Percentiles rank a stretch among this genome's conserved stretches.
Evolutionary conservation across 192 early-diverging fungal species (phyloP).

Genomic region (Coemansia sp.): DNA sequence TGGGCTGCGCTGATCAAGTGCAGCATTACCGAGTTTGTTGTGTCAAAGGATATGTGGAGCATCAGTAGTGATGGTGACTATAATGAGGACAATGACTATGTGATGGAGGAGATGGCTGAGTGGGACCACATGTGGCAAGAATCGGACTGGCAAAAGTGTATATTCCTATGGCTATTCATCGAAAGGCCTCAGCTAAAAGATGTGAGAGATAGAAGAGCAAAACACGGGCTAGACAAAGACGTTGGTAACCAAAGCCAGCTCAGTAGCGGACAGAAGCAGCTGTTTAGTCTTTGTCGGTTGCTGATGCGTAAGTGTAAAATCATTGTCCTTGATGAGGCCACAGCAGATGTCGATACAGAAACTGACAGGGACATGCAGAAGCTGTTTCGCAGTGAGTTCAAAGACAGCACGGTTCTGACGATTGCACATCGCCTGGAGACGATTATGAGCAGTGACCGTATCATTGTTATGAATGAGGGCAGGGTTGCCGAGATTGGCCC

Average conservation of each 20-base stretch:
- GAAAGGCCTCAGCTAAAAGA: not conserved
- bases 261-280: conserved; percentile 1
- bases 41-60: not conserved
- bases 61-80: not conserved
- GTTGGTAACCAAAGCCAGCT: not conserved
- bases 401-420: too few species aligned
- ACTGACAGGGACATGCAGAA: too few species aligned
- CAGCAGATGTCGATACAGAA: too few species aligned
- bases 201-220: not conserved
- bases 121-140: conserved; percentile 4
- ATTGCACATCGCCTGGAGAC: too few species aligned
- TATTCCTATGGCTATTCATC: conserved; percentile 8
- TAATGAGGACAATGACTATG: conserved; percentile 54
- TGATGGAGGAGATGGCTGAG: conserved; percentile 46
- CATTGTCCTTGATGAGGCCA: too few species aligned
- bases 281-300: too few species aligned
- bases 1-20: too few species aligned
- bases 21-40: conserved; percentile 46
- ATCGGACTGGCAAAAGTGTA: conserved; percentile 4
- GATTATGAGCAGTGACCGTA: conserved; percentile 63
- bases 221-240: not conserved
- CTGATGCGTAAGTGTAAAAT: too few species aligned
- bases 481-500: conserved; percentile 62
- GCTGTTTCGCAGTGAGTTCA: too few species aligned
- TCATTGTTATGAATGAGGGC: conserved; percentile 74